phyloP scores from a whole-genome alignment of 768 basidiomycete genomes.

The Exidia glandulosa region DNA sequence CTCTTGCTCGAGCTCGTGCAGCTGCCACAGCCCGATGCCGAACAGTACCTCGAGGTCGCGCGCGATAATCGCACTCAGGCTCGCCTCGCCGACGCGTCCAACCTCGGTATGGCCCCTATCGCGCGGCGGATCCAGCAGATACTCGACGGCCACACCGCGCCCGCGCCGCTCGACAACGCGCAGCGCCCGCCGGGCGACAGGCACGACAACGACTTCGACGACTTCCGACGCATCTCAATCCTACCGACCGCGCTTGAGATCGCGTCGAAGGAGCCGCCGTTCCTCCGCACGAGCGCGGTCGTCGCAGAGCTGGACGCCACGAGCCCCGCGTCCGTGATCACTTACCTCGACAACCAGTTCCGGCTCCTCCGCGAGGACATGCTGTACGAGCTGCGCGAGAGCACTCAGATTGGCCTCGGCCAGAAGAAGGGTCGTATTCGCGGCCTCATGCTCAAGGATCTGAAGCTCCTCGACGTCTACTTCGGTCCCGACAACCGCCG shows the following conservation, averaged over 20 bases:
- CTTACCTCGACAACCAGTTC: constrained; percentile 57
- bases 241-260: constrained; percentile 54
- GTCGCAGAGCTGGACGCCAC: constrained; percentile 32
- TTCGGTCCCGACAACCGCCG: constrained; percentile 7
- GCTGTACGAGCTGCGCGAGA: constrained; percentile 43
- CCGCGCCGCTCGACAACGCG: constrained; percentile 10
- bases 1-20: constrained; percentile 39
- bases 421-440: constrained; percentile 28
- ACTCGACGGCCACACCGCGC: constrained; percentile 16
- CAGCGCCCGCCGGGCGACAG: constrained; percentile 45
- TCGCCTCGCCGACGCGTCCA: constrained; percentile 14
- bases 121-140: constrained; percentile 32
- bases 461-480: constrained; percentile 27
- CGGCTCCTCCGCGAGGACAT: constrained; percentile 55
- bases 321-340: constrained; percentile 21
- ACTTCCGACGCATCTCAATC: constrained; percentile 52
- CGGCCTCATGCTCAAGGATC: constrained; percentile 27
- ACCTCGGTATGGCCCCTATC: constrained; percentile 16
- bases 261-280: constrained; percentile 31
- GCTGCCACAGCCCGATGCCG: constrained; percentile 24
- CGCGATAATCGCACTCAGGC: constrained; percentile 20
- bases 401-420: constrained; percentile 22
- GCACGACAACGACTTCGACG: constrained; percentile 56
- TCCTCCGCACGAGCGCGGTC: constrained; percentile 33
- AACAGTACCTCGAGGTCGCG: constrained; percentile 29